These are phyloP conservation scores for Aspergillus cavernicola DNA, from an alignment of 495 filamentous ascomycete species.

Conservation along the genomic window DNA sequence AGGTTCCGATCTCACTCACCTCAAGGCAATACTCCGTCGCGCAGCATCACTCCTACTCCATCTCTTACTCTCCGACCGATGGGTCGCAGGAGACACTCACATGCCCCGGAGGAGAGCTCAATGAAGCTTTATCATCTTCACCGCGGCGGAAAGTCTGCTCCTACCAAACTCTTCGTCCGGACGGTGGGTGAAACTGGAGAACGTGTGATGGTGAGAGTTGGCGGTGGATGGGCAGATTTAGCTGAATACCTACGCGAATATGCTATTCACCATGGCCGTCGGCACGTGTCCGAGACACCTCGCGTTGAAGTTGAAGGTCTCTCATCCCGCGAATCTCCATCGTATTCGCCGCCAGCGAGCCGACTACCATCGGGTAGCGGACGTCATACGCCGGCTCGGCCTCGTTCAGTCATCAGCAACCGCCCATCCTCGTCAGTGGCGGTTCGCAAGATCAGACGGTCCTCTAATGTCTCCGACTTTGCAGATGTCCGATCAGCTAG, in stretches of 20 bases:
- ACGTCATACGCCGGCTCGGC: slow-evolving; percentile 33
- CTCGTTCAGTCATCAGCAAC: slow-evolving; percentile 33
- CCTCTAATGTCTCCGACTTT: slow-evolving; percentile 37
- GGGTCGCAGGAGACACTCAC: slow-evolving; percentile 32
- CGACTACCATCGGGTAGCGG: slow-evolving; percentile 23
- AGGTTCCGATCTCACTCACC: slow-evolving; percentile 37
- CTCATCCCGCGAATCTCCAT: slow-evolving; percentile 31
- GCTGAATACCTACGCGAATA: slow-evolving; percentile 94
- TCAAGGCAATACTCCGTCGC: slow-evolving; percentile 29
- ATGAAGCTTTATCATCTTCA: slow-evolving; percentile 92
- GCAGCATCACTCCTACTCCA: slow-evolving; percentile 55
- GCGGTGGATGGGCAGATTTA: slow-evolving; percentile 93
- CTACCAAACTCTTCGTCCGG: slow-evolving; percentile 90
- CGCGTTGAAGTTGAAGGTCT: slow-evolving; percentile 43
- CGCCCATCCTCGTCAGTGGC: slow-evolving; percentile 39
- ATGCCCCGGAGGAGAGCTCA: slow-evolving; percentile 50
- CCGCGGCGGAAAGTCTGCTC: slow-evolving; percentile 73
- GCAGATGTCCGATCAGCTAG: slow-evolving; percentile 29
- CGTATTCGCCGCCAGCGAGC: slow-evolving; percentile 28
- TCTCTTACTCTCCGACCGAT: slow-evolving; percentile 66
- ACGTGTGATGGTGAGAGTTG: slow-evolving; percentile 94
- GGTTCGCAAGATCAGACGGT: slow-evolving; percentile 37
- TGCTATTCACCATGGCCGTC: slow-evolving; percentile 75
- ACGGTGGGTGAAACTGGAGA: slow-evolving; percentile 87
- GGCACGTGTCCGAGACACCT: slow-evolving; percentile 40